Base-by-base conservation (phyloP, 306 rosid species). In the Fagus crenata region DNA sequence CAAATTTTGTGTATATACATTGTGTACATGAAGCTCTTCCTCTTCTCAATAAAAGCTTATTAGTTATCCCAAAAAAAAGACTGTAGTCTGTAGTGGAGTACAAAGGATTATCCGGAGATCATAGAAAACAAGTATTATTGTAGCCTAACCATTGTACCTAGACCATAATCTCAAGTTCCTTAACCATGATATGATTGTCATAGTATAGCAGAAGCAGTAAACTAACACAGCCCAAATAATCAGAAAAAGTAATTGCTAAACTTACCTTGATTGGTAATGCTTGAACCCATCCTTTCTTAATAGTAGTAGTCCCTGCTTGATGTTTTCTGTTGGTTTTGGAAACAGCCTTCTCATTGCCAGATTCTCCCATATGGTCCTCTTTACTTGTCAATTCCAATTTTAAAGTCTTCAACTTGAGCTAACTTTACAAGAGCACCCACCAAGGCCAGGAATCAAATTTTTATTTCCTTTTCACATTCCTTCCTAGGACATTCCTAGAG, bases 281-380 rank as follows among this genome's bases (percentile, higher is more conserved):
- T 39, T 71, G 86, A 80, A 81, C 63, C 70, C 63, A 37, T 77
- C 85, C 81, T 70, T 81, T 81, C 63, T 77, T 80, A 76, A 75
- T 32, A 72, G 81, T 58, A 31, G 76, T 4, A 53, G 67, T 58
- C 72, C 37, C 9, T 46, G 18, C 75, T 56, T 70, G 78, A 74
- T 58, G 63, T 69, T 28, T 80, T 11, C 49, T 53, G 31, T 7
- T 61, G 69, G 60, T 56, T 81, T 78, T 84, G 54, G 73, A 81
- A 80, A 71, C 42, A 76, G 72, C 59, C 71, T 77, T 56, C 22
- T 78, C 86, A 64, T 77, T 83, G 58, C 87, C 79, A 35, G 79
- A 75, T 77, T 89, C 84, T 70, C 78, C 86, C 93, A 86, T 87
- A 40, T 78, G 80, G 71, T 55, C 60, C 82, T 28, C 41, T 32